phyloP scores from a whole-genome alignment of 2,329 filamentous ascomycete species.

The Ophiocordyceps unilateralis region DNA sequence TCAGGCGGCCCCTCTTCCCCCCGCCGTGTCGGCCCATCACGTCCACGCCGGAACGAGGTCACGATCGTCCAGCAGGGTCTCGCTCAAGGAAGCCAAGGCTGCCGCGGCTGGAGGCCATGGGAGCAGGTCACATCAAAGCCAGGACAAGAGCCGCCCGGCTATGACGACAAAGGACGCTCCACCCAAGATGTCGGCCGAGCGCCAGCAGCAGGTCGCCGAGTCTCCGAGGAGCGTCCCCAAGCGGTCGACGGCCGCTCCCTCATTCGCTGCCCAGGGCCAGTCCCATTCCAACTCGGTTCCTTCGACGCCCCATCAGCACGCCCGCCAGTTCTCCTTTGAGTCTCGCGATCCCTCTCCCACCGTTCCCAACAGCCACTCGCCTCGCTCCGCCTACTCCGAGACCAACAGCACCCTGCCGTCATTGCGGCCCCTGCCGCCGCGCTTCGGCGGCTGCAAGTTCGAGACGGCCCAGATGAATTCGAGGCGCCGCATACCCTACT shows the following conservation, averaged over 20 bases:
- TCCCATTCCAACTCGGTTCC: conserved; percentile 74
- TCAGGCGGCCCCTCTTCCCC: conserved; percentile 36
- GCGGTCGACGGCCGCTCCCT: conserved; percentile 11
- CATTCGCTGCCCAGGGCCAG: conserved; percentile 10
- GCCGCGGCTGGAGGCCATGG: conserved; percentile 42
- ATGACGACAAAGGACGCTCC: conserved; percentile 38
- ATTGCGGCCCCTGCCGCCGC: conserved; percentile 44
- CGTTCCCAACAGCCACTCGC: conserved; percentile 62
- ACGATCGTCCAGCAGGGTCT: conserved; percentile 42
- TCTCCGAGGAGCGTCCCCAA: conserved; percentile 13
- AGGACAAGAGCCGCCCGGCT: conserved; percentile 44
- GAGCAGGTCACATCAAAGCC: conserved; percentile 40
- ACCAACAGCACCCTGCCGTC: conserved; percentile 59
- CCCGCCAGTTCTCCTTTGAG: conserved; percentile 64
- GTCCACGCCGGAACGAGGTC: conserved; percentile 39
- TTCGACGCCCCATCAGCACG: conserved; percentile 80
- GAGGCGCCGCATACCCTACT: conserved; percentile 81
- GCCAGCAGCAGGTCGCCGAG: conserved; percentile 17
- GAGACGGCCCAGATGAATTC: conserved; percentile 74
- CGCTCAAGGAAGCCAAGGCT: conserved; percentile 35
- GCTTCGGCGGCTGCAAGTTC: conserved; percentile 57
- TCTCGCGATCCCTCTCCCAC: conserved; percentile 69
- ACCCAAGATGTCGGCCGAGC: conserved; percentile 33
- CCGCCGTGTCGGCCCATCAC: conserved; percentile 36
- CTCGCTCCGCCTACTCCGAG: conserved; percentile 79